Evolutionary conservation across 768 basidiomycete genomes (phyloP), one percentile per base, ranked within the genome.

Genomic region (Phaeotremella fagi): DNA sequence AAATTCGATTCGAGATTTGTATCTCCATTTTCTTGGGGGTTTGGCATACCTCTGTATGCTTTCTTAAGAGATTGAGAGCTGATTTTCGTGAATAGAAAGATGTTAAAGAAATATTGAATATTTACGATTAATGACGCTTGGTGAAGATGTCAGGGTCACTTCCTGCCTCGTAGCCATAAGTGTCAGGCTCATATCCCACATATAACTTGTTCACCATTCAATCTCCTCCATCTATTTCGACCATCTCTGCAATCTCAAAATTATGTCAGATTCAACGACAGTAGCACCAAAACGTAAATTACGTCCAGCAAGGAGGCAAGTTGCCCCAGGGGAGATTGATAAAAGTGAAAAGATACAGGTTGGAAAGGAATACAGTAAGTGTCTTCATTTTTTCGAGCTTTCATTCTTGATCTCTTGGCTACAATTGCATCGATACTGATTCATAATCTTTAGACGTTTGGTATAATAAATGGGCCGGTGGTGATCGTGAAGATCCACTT

Each of bases 401-500:
- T 7, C 31, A 7, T 33, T 7, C 31, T 33, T 33, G 9, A 33
- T 7, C 26, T 35, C 2, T 23, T 18, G 36, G 22, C 26, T 22
- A 29, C 7, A 6, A 7, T 43, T 18, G 48, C 49, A n/a, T n/a
- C n/a, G n/a, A n/a, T n/a, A n/a, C n/a, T n/a, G n/a, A 2, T 61
- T 46, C 51, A 67, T 52, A 36, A 24, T 16, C 3, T 35, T 3
- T 50, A 73, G 75, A 99, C 75, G 87, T 94, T 47, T 99, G 95
- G 94, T 98, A 94, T 73, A 91, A 97, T 76, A 94, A 95, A 77
- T 98, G 94, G 94, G 95, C 95, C n/a, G 95, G 95, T 49, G 95
- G 94, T 51, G 95, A 99, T 73, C 83, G 90, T 26, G 95, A 97
- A 74, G 94, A 99, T 72, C 86, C 83, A 53, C 90, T 97, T 72